A percentile compares a stretch with the other conserved stretches of the same genome.
These are phyloP conservation scores for Solanum hybrid DNA, from an alignment of 305 asterid species.

Conservation along the genomic window DNA sequence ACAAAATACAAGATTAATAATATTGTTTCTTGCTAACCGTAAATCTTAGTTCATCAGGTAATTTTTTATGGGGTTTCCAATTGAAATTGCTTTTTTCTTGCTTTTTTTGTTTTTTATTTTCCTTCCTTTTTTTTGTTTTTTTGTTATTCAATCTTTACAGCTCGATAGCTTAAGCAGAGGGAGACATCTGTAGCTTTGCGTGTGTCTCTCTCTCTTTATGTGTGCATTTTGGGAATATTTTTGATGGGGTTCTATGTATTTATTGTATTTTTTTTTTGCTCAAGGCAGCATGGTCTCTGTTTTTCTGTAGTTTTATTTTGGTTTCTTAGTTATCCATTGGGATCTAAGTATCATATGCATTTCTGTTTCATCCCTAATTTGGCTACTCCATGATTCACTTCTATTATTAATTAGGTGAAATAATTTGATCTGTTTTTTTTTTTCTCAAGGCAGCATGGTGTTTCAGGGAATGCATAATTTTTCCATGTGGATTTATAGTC, in stretches of 20 bases:
- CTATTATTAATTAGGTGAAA: background rate
- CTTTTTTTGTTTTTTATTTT: background rate
- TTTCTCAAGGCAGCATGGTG: background rate
- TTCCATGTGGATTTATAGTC: background rate
- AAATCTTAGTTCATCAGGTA: background rate
- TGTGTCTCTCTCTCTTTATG: background rate
- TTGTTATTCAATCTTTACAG: background rate
- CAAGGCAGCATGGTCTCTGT: background rate
- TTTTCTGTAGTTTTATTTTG: background rate
- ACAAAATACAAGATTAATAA: background rate
- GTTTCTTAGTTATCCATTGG: background rate
- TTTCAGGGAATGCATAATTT: background rate
- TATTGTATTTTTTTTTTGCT: background rate
- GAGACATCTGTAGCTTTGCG: background rate
- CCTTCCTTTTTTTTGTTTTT: background rate
- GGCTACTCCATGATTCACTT: background rate
- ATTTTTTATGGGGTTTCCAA: background rate
- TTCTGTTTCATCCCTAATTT: background rate
- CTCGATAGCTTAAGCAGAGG: background rate
- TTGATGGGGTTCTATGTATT: background rate
- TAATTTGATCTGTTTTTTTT: background rate
- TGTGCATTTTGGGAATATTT: background rate
- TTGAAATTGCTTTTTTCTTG: background rate
- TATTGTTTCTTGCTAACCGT: background rate
- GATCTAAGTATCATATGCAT: background rate